These are phyloP conservation scores for Metschnikowia lachancei DNA, from an alignment of 805 yeast species.

Conservation along the genomic window DNA sequence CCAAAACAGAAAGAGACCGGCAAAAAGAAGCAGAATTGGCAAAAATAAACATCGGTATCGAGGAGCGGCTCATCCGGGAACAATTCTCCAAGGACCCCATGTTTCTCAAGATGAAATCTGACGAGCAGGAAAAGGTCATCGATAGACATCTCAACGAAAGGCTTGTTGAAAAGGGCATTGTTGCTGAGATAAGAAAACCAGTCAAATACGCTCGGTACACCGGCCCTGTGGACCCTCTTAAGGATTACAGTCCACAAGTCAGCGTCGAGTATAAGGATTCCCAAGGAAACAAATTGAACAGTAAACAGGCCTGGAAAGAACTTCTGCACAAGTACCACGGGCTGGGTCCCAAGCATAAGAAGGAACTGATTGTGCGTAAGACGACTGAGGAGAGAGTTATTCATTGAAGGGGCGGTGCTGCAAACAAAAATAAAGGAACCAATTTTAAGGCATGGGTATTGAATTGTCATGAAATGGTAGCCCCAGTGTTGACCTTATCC, in stretches of 20 bases:
- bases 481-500: too few species aligned
- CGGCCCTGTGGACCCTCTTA: conserved; percentile 16
- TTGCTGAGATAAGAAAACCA: conserved; percentile 12
- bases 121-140: conserved; percentile 28
- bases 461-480: too few species aligned
- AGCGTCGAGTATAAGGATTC: conserved; percentile 61
- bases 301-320: conserved; percentile 74
- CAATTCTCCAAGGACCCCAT: conserved; percentile 27
- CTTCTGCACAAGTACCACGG: conserved; percentile 82
- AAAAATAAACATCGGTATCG: conserved; percentile 30
- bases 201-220: conserved; percentile 12
- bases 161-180: conserved; percentile 27
- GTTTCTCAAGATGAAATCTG: conserved; percentile 27
- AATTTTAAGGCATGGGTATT: too few species aligned
- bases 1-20: conserved; percentile 22
- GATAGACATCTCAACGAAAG: conserved; percentile 31
- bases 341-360: conserved; percentile 24
- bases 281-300: conserved; percentile 53
- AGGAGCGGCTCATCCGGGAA: conserved; percentile 33
- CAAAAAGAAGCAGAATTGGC: conserved; percentile 30
- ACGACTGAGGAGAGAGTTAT: conserved; percentile 5
- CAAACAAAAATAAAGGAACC: too few species aligned
- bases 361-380: conserved; percentile 1
- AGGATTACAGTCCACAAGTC: conserved; percentile 47
- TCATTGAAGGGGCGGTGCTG: too few species aligned